Evolutionary conservation across 116 monocot species (phyloP).

Genomic region (Zostera marina): DNA sequence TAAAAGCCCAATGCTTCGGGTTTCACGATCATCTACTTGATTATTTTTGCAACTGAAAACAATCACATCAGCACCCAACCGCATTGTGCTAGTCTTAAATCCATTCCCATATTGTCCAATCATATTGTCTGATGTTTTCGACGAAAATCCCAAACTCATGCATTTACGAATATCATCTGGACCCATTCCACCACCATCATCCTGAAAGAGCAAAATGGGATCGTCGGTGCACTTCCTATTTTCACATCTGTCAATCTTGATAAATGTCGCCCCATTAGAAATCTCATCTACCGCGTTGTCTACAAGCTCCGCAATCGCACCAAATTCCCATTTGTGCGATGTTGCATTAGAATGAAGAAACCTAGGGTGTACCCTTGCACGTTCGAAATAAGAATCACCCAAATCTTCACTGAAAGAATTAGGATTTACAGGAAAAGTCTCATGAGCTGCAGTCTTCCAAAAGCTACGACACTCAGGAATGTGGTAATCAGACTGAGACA

Average conservation of each 20-base stretch:
- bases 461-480: conserved; percentile 50
- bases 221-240: conserved; percentile 35
- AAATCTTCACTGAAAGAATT: conserved; percentile 9
- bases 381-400: conserved; percentile 43
- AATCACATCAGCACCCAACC: conserved; percentile 91
- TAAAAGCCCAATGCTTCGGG: conserved; percentile 71
- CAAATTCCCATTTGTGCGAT: conserved; percentile 84
- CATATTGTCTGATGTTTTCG: conserved; percentile 45
- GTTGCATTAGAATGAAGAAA: conserved; percentile 92
- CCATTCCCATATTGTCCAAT: conserved; percentile 97
- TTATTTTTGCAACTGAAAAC: conserved; percentile 47
- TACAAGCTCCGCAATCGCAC: conserved; percentile 92
- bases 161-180: conserved; percentile 64
- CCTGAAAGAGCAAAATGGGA: conserved; percentile 71
- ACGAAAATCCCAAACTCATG: conserved; percentile 88
- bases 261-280: conserved; percentile 67
- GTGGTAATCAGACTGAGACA: not conserved
- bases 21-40: conserved; percentile 4
- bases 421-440: conserved; percentile 9
- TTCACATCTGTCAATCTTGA: conserved; percentile 54
- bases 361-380: conserved; percentile 79
- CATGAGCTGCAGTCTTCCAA: conserved; percentile 53
- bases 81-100: conserved; percentile 98
- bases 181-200: conserved; percentile 95
- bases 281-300: conserved; percentile 98